Evolutionary conservation across 257 asterid species (phyloP), one percentile per base, ranked within the genome.

Genomic region (Solanum bulbocastanum): DNA sequence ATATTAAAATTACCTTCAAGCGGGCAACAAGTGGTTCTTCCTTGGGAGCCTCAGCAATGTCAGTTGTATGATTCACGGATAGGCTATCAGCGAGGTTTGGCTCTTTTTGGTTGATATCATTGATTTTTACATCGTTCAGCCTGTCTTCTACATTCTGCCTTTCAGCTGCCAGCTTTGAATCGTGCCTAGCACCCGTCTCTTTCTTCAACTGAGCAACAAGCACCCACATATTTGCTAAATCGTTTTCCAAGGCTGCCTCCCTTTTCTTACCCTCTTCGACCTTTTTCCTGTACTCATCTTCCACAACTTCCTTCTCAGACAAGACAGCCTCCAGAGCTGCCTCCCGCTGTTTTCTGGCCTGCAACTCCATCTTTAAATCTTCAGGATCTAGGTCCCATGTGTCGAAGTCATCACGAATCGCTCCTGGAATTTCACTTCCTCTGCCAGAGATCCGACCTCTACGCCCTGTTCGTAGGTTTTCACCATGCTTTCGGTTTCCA

Each of bases 221-320:
- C 87, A 98, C 98, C 99, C 99, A 98, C 99, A 98, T 98, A 87
- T 95, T 98, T 56, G 99, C 98, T 87, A 98, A 91, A 89, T 98
- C 99, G 87, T 98, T 98, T 88, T 98, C 99, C 88, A 98, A 88
- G 87, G 96, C 91, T 1, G 98, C 93, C 92, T 98, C 99, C 89
- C 98, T 94, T 91, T 93, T 94, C 97, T 94, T 98, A 23, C 95
- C 92, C 90, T 94, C 99, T 78, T 95, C 98, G 88, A 90, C 88
- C 89, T 94, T 94, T 91, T 93, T 95, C 90, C 98, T 89, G 87
- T 90, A 94, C 91, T 98, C 98, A 36, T 93, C 98, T 90, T 96
- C 98, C 88, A 94, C 66, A 86, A 93, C 82, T 89, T 95, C 99
- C 91, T 98, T 98, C 91, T 94, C 99, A 56, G 97, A 95, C 92